A percentile compares a stretch with the other conserved stretches of the same genome.
Conservation (phyloP, 2,329 filamentous ascomycete species). For the Ascosphaera apis region DNA sequence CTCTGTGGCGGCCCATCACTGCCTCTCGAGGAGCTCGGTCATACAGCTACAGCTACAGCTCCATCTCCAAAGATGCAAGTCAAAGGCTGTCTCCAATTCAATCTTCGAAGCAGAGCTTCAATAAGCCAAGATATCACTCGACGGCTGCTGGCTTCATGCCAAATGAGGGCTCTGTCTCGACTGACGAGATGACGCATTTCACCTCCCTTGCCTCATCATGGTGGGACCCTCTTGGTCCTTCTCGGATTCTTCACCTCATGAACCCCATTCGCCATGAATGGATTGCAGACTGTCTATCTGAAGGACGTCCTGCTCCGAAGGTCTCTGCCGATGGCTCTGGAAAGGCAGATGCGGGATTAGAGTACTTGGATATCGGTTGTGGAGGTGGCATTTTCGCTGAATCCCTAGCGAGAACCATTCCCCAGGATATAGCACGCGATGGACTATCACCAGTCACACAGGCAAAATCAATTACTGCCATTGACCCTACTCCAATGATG, state of each 20-base stretch:
- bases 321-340: not conserved
- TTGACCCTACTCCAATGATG: constrained; percentile 21
- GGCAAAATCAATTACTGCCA: constrained; percentile 21
- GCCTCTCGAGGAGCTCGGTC: no score
- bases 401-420: constrained; percentile 23
- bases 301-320: constrained; percentile 19
- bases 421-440: constrained; percentile 5
- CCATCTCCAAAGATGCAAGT: no score
- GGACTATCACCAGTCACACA: constrained; percentile 12
- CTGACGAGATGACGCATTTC: constrained; percentile 82
- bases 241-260: constrained; percentile 85
- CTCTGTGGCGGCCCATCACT: no score
- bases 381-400: constrained; percentile 95
- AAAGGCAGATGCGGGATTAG: constrained; percentile 21
- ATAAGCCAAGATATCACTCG: no score
- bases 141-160: no score
- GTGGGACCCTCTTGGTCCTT: constrained; percentile 93
- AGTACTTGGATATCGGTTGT: constrained; percentile 81
- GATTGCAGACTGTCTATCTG: constrained; percentile 47
- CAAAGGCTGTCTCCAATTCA: no score
- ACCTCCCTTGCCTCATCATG: constrained; percentile 76
- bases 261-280: constrained; percentile 92
- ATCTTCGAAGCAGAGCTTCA: no score
- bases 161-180: constrained; percentile 72
- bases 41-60: no score